phyloP scores from a whole-genome alignment of 1,284 basidiomycete species.

The Xanthoconium separans region DNA sequence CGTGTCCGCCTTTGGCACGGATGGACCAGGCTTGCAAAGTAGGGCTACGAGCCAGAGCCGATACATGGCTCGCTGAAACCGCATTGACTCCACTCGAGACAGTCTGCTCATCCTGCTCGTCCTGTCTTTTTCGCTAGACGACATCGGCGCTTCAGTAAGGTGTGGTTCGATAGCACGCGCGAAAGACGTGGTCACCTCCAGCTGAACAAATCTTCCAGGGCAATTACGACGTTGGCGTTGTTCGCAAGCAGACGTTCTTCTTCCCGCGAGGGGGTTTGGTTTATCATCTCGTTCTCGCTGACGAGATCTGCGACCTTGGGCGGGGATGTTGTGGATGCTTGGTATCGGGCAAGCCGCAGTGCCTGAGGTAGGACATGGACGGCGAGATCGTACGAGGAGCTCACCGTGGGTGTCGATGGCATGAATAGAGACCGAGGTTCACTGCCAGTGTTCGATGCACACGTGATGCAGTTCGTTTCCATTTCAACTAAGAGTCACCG shows the following conservation, averaged over 20 bases:
- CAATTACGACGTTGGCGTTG: slow-evolving; percentile 22
- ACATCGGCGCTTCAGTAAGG: too few relatives aligned
- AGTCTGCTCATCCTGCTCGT: slow-evolving; percentile 25
- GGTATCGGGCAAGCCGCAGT: slow-evolving; percentile 11
- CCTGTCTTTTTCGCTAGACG: slow-evolving; percentile 32
- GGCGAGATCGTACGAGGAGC: slow-evolving; percentile 6
- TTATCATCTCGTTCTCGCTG: slow-evolving; percentile 8
- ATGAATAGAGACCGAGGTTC: too few relatives aligned
- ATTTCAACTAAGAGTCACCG: too few relatives aligned
- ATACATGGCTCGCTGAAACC: slow-evolving; percentile 34
- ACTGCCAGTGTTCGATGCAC: too few relatives aligned
- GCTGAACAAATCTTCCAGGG: slow-evolving; percentile 36
- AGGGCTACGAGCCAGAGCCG: slow-evolving; percentile 27
- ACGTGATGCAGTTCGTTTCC: too few relatives aligned
- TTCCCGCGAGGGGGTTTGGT: slow-evolving; percentile 14
- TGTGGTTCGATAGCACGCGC: too few relatives aligned
- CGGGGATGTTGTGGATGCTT: neutral
- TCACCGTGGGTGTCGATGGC: neutral
- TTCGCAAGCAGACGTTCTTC: slow-evolving; percentile 22
- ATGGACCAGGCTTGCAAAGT: neutral
- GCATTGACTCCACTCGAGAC: slow-evolving; percentile 27
- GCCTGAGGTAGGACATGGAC: slow-evolving; percentile 9
- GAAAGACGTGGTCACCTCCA: slow-evolving; percentile 14
- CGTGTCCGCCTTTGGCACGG: neutral
- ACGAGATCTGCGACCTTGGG: neutral